Evolutionary conservation across 192 early-diverging fungal genomes (phyloP).

Genomic region (Umbelopsis sp.): DNA sequence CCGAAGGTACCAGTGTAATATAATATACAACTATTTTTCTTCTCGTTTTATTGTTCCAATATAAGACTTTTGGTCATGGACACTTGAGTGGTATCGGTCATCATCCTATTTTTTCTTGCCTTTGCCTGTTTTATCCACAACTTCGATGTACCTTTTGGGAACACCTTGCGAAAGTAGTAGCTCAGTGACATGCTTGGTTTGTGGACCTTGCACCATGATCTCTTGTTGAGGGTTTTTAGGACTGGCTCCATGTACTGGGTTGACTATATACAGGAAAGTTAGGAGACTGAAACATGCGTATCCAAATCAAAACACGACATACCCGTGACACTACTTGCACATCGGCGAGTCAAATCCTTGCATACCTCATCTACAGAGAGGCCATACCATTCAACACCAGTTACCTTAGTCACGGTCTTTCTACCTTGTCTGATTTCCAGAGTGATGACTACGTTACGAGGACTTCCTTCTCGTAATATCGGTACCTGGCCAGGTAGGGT

Average conservation of each 20-base stretch:
- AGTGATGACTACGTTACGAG: conserved; percentile 41
- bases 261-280: conserved; percentile 38
- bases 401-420: conserved; percentile 67
- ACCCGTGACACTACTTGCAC: conserved; percentile 69
- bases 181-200: conserved; percentile 61
- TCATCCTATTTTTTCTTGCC: conserved; percentile 28
- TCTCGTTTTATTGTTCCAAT: neutral
- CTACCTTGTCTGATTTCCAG: conserved; percentile 64
- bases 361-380: conserved; percentile 64
- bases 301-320: conserved; percentile 18
- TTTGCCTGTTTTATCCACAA: conserved; percentile 41
- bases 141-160: conserved; percentile 52
- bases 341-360: conserved; percentile 59
- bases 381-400: conserved; percentile 62
- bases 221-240: conserved; percentile 59
- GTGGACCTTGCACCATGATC: conserved; percentile 78
- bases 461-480: conserved; percentile 35
- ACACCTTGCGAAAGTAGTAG: conserved; percentile 51
- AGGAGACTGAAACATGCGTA: neutral
- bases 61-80: neutral
- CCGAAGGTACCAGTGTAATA: conserved; percentile 5
- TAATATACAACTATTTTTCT: conserved; percentile 6
- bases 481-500: conserved; percentile 48
- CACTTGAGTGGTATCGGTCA: neutral
- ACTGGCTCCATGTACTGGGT: conserved; percentile 49